Base-by-base conservation (phyloP, 805 yeast species). In the Cyberlindnera suaveolens region DNA sequence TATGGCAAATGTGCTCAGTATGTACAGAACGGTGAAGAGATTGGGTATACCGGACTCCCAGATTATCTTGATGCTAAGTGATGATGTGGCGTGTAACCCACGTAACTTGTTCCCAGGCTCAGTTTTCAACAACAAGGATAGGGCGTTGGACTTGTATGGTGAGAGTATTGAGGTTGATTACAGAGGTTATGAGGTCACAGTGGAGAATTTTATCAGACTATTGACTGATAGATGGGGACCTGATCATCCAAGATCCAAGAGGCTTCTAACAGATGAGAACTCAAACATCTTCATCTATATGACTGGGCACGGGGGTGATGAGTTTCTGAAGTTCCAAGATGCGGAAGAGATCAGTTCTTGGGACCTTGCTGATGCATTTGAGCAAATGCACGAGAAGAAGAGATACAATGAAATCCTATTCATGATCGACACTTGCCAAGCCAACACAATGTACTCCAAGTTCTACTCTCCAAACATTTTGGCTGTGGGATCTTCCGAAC, bases 281-380 rank as follows among this genome's bases (percentile, higher is more conserved):
- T 86, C 96, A 27, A 93, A 93, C 62, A 88, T 93, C 40, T 86
- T 93, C 63, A 84, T 93, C 23, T 93, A 93, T 62, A 74, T 93
- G 80, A 93, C 99, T 1, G 99, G 99, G 19, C 99, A 93, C 64
- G 99, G 99, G 19, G 99, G 99, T 41, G 88, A 90, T 57, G 98
- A 93, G 63, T 93, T 93, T 63, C 74, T 93, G 56, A 93, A 93
- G 65, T 93, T 93, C 63, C 99, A 93, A 67, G 99, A 93, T 61
- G 96, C 98, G 10, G 99, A 93, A 62, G 99, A 93, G 58, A 89
- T 93, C 45, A 89, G 96, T 2, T 81, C 96, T 9, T 83, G 87
- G 67, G 99, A 93, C 64, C 76, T 93, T 48, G 98, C 99, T 2
- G 96, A 93, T 65, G 98, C 98, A 3, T 87, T 93, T 66, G 95